Conservation (phyloP, 305 asterid species). For the Petunia hybrid region DNA sequence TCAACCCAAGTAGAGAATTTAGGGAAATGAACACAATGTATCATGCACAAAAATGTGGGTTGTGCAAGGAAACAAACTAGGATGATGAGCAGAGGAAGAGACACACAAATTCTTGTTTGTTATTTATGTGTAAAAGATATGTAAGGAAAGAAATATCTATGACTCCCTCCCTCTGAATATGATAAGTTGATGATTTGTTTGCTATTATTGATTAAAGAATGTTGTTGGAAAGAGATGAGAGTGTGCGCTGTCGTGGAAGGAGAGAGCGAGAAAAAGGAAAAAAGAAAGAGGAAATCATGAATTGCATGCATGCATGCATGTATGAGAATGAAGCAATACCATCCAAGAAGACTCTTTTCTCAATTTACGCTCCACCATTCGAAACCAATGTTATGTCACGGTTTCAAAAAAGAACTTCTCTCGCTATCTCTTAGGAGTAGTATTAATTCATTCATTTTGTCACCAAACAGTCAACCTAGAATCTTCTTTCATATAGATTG, state of each 20-base stretch:
- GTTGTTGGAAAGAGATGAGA: background rate
- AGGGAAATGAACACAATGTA: background rate
- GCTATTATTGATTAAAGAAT: too few relatives aligned
- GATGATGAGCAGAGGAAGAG: too few relatives aligned
- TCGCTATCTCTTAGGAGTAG: too few relatives aligned
- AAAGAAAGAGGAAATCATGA: background rate
- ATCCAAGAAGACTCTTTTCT: background rate
- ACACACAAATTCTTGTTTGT: too few relatives aligned
- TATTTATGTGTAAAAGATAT: background rate
- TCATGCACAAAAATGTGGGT: too few relatives aligned
- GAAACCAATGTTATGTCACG: too few relatives aligned
- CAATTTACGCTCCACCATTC: constrained; percentile 4
- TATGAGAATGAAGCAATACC: constrained; percentile 18
- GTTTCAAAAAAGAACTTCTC: too few relatives aligned
- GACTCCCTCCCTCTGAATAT: background rate
- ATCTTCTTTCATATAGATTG: too few relatives aligned
- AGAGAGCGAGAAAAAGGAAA: constrained; percentile 41
- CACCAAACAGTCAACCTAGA: too few relatives aligned
- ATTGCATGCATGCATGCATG: background rate
- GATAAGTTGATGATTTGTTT: background rate
- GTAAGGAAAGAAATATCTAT: background rate
- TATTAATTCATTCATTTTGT: too few relatives aligned
- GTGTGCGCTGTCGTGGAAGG: background rate
- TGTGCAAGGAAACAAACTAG: too few relatives aligned
- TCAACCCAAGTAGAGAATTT: background rate